Evolutionary conservation across 768 basidiomycete genomes (phyloP).

Genomic region (Roridomyces roridus): DNA sequence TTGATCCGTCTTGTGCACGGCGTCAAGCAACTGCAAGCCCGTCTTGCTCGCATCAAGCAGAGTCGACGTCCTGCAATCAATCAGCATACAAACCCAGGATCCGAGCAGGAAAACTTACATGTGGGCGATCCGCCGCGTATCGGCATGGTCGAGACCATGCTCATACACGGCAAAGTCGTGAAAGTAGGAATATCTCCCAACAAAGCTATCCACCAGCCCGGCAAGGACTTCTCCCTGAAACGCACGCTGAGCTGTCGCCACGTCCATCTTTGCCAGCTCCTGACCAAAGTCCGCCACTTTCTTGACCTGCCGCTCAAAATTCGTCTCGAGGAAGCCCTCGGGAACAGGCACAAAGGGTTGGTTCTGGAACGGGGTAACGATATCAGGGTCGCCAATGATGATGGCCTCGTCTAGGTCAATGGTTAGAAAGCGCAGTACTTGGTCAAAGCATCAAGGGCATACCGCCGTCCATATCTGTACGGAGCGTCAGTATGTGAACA

Average conservation of each 20-base stretch:
- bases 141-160: constrained; percentile 40
- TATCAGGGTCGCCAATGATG: constrained; percentile 10
- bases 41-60: constrained; percentile 58
- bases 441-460: background rate
- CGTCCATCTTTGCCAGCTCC: background rate
- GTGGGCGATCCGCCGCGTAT: constrained; percentile 45
- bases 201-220: constrained; percentile 40
- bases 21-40: constrained; percentile 43
- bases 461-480: constrained; percentile 19
- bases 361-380: constrained; percentile 6
- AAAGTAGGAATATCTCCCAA: constrained; percentile 50
- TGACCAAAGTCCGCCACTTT: constrained; percentile 9
- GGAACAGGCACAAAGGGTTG: constrained; percentile 2
- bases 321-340: background rate
- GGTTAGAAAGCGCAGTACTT: background rate
- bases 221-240: constrained; percentile 38
- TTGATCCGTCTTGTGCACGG: constrained; percentile 36
- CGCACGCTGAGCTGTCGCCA: background rate
- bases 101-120: constrained; percentile 42
- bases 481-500: background rate
- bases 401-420: constrained; percentile 9
- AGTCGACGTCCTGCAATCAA: constrained; percentile 48
- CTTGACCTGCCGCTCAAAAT: constrained; percentile 13
- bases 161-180: constrained; percentile 50
- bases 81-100: background rate